phyloP scores from a whole-genome alignment of 179 eudicot genomes.

The Silene vulgaris region DNA sequence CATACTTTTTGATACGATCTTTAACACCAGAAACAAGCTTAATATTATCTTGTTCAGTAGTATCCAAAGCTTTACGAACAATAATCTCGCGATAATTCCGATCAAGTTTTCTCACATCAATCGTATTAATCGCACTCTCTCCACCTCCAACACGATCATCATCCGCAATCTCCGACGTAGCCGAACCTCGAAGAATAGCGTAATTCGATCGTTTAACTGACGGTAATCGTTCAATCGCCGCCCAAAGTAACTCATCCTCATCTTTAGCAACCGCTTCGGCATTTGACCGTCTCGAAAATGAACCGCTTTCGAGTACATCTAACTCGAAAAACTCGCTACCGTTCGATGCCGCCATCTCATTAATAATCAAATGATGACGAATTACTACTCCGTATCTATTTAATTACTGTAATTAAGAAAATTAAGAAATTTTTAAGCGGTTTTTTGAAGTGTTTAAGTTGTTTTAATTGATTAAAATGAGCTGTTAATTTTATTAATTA shows the following conservation, averaged over 20 bases:
- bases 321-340: constrained; percentile 66
- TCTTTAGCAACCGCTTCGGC: constrained; percentile 54
- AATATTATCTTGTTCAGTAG: constrained; percentile 70
- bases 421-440: neutral
- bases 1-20: constrained; percentile 65
- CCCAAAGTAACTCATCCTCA: constrained; percentile 68
- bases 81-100: constrained; percentile 55
- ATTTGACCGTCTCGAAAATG: constrained; percentile 47
- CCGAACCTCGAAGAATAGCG: constrained; percentile 41
- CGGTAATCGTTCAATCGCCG: constrained; percentile 67
- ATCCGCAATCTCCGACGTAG: constrained; percentile 11
- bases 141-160: constrained; percentile 14
- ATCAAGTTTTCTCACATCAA: constrained; percentile 69
- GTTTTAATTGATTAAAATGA: neutral
- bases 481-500: neutral
- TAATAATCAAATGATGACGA: neutral
- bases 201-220: constrained; percentile 41
- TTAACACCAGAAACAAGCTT: constrained; percentile 66
- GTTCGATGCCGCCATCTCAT: constrained; percentile 58
- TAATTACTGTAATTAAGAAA: too few species aligned
- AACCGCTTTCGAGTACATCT: constrained; percentile 38
- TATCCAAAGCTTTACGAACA: constrained; percentile 62
- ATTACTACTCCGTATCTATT: neutral
- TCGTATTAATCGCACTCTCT: constrained; percentile 23
- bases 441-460: neutral